A percentile compares a stretch with the other conserved stretches of the same genome.
phyloP scores from a whole-genome alignment of 768 basidiomycete genomes.

The Leccinum aurantiacum region DNA sequence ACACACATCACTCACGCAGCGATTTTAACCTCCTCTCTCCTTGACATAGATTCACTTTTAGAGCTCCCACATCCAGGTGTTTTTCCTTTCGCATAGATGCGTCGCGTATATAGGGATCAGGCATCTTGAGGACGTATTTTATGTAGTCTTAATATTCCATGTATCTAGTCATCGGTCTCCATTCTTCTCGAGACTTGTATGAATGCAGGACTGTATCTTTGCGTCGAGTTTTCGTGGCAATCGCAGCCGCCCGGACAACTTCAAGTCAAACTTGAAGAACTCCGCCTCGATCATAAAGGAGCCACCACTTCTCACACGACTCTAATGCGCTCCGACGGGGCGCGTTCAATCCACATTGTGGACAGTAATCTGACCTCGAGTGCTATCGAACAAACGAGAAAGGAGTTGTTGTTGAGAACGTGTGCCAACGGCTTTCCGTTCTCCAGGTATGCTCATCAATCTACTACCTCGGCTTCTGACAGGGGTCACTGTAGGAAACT shows the following conservation, averaged over 20 bases:
- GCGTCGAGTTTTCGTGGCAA: background rate
- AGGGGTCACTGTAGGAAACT: constrained; percentile 29
- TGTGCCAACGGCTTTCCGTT: constrained; percentile 34
- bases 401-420: constrained; percentile 17
- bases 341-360: constrained; percentile 18
- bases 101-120: constrained; percentile 34
- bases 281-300: constrained; percentile 6
- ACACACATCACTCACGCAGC: constrained; percentile 12
- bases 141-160: constrained; percentile 33
- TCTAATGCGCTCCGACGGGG: constrained; percentile 14
- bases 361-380: constrained; percentile 25
- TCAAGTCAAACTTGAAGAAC: background rate
- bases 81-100: constrained; percentile 28
- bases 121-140: constrained; percentile 38
- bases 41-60: constrained; percentile 25
- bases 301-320: background rate
- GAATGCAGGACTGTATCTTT: constrained; percentile 22
- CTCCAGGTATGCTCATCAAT: constrained; percentile 30
- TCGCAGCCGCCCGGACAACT: background rate
- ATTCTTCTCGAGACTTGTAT: constrained; percentile 17
- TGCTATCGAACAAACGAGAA: constrained; percentile 23
- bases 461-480: background rate
- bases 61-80: constrained; percentile 16
- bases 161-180: constrained; percentile 25
- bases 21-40: constrained; percentile 5